Percentiles rank a stretch among this genome's conserved stretches.
phyloP scores from a whole-genome alignment of 345 rosid species.

The Moricandia arvensis region DNA sequence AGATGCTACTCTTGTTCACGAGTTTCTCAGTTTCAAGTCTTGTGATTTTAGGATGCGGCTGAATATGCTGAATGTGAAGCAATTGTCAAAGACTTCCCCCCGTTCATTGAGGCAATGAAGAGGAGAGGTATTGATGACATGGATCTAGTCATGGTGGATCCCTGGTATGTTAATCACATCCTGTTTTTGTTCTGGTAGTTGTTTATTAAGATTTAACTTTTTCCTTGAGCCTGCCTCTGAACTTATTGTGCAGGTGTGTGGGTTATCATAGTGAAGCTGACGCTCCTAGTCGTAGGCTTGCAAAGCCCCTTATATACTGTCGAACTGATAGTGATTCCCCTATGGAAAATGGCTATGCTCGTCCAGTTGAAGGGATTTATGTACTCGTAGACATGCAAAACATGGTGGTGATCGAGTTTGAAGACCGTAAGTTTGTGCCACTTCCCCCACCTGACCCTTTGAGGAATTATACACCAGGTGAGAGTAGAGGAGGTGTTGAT shows the following conservation, averaged over 20 bases:
- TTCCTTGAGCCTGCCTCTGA: constrained; percentile 8
- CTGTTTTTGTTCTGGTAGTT: constrained; percentile 8
- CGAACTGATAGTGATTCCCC: constrained; percentile 93
- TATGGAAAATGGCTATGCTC: constrained; percentile 97
- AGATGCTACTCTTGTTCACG: constrained; percentile 10
- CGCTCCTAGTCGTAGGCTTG: constrained; percentile 80
- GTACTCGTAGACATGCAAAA: constrained; percentile 89
- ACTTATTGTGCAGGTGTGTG: constrained; percentile 58
- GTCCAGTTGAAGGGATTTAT: constrained; percentile 86
- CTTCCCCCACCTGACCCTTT: constrained; percentile 87
- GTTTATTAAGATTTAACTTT: not conserved
- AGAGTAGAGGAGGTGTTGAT: constrained; percentile 88
- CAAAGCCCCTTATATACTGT: constrained; percentile 88
- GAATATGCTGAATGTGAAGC: constrained; percentile 97
- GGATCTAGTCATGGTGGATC: constrained; percentile 93
- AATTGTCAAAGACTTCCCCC: constrained; percentile 73
- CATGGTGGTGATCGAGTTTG: constrained; percentile 83
- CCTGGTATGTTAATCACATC: constrained; percentile 52
- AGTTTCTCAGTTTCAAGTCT: constrained; percentile 13
- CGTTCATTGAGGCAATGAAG: constrained; percentile 82
- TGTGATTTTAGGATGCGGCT: constrained; percentile 58
- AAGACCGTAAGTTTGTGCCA: constrained; percentile 86
- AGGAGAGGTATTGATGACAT: constrained; percentile 90
- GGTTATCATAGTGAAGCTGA: constrained; percentile 83
- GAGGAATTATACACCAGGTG: constrained; percentile 86